Conservation (phyloP, 2,329 filamentous ascomycete species). For the Tolypocladium tropicale region DNA sequence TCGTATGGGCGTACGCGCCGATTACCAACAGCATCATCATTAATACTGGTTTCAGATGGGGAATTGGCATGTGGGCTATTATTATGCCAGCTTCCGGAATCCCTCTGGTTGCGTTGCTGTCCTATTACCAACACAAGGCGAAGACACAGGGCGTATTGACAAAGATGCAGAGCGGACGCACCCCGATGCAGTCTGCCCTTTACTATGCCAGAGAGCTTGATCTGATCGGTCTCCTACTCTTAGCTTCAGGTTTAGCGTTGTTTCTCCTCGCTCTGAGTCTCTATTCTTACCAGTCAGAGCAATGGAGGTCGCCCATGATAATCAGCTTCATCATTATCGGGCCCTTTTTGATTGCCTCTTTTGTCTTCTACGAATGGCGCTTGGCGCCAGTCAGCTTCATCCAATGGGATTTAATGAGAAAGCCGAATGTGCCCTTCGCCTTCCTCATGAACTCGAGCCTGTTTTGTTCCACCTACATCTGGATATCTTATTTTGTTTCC, state of each 20-base stretch:
- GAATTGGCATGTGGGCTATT: neutral
- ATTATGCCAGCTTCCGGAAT: neutral
- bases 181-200: neutral
- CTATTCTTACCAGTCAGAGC: neutral
- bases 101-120: neutral
- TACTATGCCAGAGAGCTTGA: neutral
- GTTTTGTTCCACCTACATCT: neutral
- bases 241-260: neutral
- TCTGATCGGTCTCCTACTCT: neutral
- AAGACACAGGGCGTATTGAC: neutral
- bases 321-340: neutral
- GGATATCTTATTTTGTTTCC: neutral
- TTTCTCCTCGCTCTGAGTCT: neutral
- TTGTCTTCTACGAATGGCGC: neutral
- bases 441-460: neutral
- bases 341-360: neutral
- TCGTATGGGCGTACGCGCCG: neutral
- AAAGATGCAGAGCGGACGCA: neutral
- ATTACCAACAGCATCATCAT: neutral
- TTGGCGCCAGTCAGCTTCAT: neutral
- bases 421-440: neutral
- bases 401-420: neutral
- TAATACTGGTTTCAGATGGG: neutral
- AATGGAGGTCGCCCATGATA: neutral
- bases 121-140: neutral